A percentile compares a stretch with the other conserved stretches of the same genome.
Evolutionary conservation across 192 early-diverging fungal genomes (phyloP).

Genomic region (Mortierella hygrophila): DNA sequence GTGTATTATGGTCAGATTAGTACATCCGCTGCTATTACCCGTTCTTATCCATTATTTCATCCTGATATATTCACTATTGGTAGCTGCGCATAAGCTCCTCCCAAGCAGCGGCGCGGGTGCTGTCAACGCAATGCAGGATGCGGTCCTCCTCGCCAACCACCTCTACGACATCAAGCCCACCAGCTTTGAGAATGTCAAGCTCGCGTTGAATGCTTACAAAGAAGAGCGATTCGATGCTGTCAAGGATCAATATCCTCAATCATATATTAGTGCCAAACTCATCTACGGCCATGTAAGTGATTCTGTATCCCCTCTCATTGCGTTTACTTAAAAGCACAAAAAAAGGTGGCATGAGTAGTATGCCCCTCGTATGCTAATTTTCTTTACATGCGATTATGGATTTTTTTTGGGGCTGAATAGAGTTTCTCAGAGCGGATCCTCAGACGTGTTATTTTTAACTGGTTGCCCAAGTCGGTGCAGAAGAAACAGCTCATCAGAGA

Average conservation of each 20-base stretch:
- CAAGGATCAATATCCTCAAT: background rate
- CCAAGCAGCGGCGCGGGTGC: slow-evolving; percentile 7
- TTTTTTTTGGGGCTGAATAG: background rate
- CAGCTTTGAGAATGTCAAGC: background rate
- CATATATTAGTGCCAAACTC: background rate
- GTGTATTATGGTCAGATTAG: too few species aligned
- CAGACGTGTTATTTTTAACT: slow-evolving; percentile 17
- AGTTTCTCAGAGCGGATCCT: background rate
- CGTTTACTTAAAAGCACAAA: too few species aligned
- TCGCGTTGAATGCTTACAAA: background rate
- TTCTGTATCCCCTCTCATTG: too few species aligned
- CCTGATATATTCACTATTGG: too few species aligned
- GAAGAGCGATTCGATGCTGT: background rate
- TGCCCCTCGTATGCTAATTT: too few species aligned
- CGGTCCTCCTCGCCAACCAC: slow-evolving; percentile 8
- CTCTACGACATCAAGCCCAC: background rate
- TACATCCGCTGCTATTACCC: background rate
- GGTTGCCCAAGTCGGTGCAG: slow-evolving; percentile 6
- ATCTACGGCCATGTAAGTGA: background rate
- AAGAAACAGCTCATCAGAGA: background rate
- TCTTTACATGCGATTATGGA: too few species aligned
- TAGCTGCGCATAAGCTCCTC: slow-evolving; percentile 8
- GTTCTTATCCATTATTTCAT: background rate
- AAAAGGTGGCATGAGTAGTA: too few species aligned
- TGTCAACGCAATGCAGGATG: slow-evolving; percentile 16